Evolutionary conservation across 139 green algal species (phyloP).

Genomic region (Chlorella sorokiniana): DNA sequence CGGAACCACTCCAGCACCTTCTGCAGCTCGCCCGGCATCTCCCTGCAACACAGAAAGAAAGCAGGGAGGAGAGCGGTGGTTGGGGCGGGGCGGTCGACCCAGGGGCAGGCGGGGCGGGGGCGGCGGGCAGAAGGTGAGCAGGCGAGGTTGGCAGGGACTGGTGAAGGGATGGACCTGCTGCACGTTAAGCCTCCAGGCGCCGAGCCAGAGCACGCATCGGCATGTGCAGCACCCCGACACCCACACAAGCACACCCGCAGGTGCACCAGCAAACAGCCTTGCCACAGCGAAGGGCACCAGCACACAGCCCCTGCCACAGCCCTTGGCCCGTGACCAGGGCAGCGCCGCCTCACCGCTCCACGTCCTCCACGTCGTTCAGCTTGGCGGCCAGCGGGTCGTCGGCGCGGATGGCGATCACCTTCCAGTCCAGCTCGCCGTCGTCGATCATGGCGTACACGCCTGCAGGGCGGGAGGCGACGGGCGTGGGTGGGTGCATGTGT

Average conservation of each 20-base stretch:
- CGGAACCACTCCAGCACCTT: conserved; percentile 96
- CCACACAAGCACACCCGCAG: too few relatives aligned
- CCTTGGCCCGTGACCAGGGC: not conserved
- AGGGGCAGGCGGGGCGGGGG: not conserved
- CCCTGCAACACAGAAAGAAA: conserved; percentile 48
- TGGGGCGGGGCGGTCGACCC: not conserved
- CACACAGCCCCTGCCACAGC: too few relatives aligned
- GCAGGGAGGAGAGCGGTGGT: not conserved
- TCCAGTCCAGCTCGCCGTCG: conserved; percentile 99
- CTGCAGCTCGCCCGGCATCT: conserved; percentile 93
- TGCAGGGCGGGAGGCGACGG: not conserved
- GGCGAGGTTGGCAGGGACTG: too few relatives aligned
- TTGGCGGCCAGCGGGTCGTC: conserved; percentile 91
- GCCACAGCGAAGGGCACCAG: too few relatives aligned
- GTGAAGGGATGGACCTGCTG: too few relatives aligned
- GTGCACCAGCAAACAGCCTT: too few relatives aligned
- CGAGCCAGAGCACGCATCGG: too few relatives aligned
- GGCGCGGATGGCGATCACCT: conserved; percentile 91
- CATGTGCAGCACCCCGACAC: too few relatives aligned
- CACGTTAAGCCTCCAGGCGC: too few relatives aligned
- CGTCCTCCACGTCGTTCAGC: conserved; percentile 95
- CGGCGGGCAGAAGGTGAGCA: too few relatives aligned
- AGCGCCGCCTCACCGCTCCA: conserved; percentile 80
- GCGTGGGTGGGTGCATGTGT: not conserved
- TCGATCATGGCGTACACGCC: conserved; percentile 98